Conservation (phyloP, 2,329 filamentous ascomycete species). For the Pseudocercospora eumusae region DNA sequence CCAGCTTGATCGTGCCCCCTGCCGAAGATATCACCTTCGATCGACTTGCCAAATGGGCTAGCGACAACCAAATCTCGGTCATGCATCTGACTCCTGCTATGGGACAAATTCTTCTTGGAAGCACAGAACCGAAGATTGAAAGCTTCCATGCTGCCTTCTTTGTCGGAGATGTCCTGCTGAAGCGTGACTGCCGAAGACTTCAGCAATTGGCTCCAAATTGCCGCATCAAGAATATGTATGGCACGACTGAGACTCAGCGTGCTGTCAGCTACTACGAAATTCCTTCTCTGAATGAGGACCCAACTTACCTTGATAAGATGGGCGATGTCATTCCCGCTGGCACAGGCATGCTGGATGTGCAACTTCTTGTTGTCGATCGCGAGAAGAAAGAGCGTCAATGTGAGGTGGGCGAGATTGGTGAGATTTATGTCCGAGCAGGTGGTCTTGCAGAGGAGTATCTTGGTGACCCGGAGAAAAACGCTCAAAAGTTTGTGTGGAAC, state of each 20-base stretch:
- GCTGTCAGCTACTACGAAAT: conserved; percentile 83
- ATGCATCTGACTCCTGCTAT: conserved; percentile 94
- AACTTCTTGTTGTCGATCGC: conserved; percentile 79
- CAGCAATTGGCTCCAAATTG: conserved; percentile 74
- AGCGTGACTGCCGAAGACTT: conserved; percentile 75
- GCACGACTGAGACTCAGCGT: conserved; percentile 81
- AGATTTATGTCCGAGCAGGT: conserved; percentile 78
- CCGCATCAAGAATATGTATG: conserved; percentile 81
- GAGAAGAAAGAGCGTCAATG: conserved; percentile 69
- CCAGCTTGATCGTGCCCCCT: conserved; percentile 74
- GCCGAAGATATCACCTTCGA: conserved; percentile 86
- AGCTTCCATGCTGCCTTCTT: conserved; percentile 80
- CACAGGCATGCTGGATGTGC: conserved; percentile 83
- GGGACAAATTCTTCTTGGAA: conserved; percentile 90
- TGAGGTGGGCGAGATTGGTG: conserved; percentile 76
- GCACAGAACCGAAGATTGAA: conserved; percentile 64
- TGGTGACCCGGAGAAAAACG: conserved; percentile 62
- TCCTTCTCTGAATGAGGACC: conserved; percentile 64
- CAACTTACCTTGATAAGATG: conserved; percentile 63
- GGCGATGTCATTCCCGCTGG: conserved; percentile 81
- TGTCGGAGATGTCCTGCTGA: conserved; percentile 87
- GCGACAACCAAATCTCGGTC: conserved; percentile 69
- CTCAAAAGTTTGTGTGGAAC: conserved; percentile 76
- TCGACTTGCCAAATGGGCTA: conserved; percentile 84
- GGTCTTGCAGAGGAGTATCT: conserved; percentile 83